phyloP scores from a whole-genome alignment of 768 basidiomycete genomes.

The Cystobasidium ongulense region DNA sequence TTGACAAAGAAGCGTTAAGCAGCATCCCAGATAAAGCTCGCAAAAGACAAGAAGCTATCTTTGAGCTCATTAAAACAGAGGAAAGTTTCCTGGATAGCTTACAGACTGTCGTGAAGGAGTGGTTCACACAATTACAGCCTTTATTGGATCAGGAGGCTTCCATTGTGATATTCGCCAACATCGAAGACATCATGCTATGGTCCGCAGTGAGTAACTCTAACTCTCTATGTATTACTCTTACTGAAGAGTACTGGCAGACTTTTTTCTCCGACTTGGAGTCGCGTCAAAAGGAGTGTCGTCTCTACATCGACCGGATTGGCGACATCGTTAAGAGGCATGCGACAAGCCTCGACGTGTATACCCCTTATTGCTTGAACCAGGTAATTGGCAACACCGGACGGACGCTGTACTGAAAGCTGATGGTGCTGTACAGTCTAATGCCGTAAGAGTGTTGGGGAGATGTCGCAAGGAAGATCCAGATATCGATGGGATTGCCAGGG shows the following conservation, averaged over 20 bases:
- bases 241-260: not conserved
- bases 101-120: conserved; percentile 82
- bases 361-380: conserved; percentile 91
- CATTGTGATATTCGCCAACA: conserved; percentile 78
- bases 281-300: conserved; percentile 77
- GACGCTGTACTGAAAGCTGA: conserved; percentile 60
- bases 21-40: conserved; percentile 71
- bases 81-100: conserved; percentile 79
- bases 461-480: conserved; percentile 30
- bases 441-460: conserved; percentile 42
- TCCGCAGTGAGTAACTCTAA: conserved; percentile 54
- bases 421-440: conserved; percentile 54
- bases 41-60: conserved; percentile 87
- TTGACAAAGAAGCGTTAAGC: conserved; percentile 72
- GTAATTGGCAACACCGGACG: conserved; percentile 56
- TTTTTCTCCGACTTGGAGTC: conserved; percentile 63
- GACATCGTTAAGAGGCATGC: conserved; percentile 67
- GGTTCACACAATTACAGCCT: conserved; percentile 69
- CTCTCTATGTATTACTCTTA: not conserved
- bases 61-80: conserved; percentile 89
- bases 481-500: conserved; percentile 31
- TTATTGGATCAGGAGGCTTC: conserved; percentile 67
- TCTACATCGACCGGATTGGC: conserved; percentile 81
- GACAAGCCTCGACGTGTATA: conserved; percentile 68
- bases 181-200: conserved; percentile 81